Base-by-base conservation (phyloP, 306 rosid genomes). In the Rosa persica region DNA sequence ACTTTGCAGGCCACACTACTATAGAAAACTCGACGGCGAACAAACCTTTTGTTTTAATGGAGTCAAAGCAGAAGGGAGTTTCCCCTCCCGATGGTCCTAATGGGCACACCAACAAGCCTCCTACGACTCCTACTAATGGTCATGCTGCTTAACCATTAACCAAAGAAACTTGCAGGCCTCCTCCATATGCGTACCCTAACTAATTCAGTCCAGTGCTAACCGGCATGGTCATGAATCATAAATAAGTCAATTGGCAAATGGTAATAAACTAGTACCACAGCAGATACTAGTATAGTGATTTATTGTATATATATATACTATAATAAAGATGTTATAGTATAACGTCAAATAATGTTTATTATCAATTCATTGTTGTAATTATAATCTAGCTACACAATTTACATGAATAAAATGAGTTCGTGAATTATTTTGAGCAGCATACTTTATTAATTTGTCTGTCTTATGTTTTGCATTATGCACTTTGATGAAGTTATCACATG, bases 1-100 rank as follows among this genome's bases (percentile, higher is more conserved):
- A 66, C 70, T 72, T 72, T 49, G 62, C 75, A 6, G 75, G 75
- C 23, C 30, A 39, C 30, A 67, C 12, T 8, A 6, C 62, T n/a
- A 55, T 19, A 57, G 64, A 57, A 22, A 57, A 57, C 34, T 57
- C 27, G 27, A 20, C 11, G 62, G n/a, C 2, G 34, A 30, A 30
- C n/a, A n/a, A n/a, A n/a, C n/a, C n/a, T n/a, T n/a, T 20, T 20
- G 6, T 17, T 16, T 49, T 16, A 49, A 49, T 49, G 57, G 57
- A 51, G 22, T 51, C 57, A 30, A 55, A 55, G 55, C 20, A 12
- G 61, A 55, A n/a, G 27, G 62, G 27, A 2, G 3, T 25, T 55
- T 0, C 12, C 27, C 62, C 62, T 55, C 27, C 62, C 10, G 12
- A 0, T 22, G 62, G 62, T 20, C 8, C 22, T 51, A 55, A 55